Percentiles rank a stretch among this genome's conserved stretches.
Conservation (phyloP, 345 rosid species). For the Luvunga scandens region DNA sequence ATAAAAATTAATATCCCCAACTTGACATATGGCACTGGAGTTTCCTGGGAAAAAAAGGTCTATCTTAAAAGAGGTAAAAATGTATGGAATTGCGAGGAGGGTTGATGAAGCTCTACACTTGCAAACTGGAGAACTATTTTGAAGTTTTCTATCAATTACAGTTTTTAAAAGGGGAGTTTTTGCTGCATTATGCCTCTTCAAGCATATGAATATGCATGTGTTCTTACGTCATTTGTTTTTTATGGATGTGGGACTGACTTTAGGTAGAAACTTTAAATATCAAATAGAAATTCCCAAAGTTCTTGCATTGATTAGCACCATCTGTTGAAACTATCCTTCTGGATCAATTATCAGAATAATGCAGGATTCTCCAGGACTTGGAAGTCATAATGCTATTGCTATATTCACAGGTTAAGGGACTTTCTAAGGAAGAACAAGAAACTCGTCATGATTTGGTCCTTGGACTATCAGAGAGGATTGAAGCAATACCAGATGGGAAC, state of each 20-base stretch:
- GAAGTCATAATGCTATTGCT: background rate
- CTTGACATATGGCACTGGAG: background rate
- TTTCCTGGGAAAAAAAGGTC: background rate
- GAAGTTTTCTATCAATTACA: background rate
- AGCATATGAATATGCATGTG: background rate
- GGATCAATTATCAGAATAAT: slow-evolving; percentile 1
- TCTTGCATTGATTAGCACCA: background rate
- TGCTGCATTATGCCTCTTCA: background rate
- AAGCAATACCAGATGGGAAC: slow-evolving; percentile 65
- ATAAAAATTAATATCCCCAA: background rate
- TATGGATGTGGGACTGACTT: background rate
- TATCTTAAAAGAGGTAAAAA: background rate
- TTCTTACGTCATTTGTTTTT: background rate
- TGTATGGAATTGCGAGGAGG: background rate
- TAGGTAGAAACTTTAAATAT: background rate
- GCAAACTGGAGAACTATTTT: background rate
- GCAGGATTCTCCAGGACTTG: slow-evolving; percentile 4
- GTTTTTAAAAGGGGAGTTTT: background rate
- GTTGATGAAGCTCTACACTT: background rate
- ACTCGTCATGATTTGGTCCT: slow-evolving; percentile 61
- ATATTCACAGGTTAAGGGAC: slow-evolving; percentile 63
- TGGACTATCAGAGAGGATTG: slow-evolving; percentile 57
- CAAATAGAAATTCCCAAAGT: background rate
- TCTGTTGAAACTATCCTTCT: background rate
- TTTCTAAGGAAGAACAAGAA: slow-evolving; percentile 58